A percentile compares a stretch with the other conserved stretches of the same genome.
These are phyloP conservation scores for Xanthoconium purpureum DNA, from an alignment of 768 basidiomycete species.

Conservation along the genomic window DNA sequence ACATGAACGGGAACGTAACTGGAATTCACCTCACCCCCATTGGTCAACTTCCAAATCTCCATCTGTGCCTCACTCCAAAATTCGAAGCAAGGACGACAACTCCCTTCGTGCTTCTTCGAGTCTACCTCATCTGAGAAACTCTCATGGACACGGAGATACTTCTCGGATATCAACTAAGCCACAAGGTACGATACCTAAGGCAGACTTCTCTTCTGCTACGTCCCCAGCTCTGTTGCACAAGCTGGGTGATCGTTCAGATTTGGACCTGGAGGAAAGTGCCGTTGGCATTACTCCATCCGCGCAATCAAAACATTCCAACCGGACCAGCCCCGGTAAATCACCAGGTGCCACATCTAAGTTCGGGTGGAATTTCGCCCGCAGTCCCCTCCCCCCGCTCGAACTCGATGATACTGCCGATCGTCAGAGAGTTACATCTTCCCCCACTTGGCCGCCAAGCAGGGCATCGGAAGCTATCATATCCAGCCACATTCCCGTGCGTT, in stretches of 20 bases:
- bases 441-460: slow-evolving; percentile 26
- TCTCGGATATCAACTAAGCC: slow-evolving; percentile 1
- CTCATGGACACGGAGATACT: slow-evolving; percentile 5
- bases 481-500: slow-evolving; percentile 47
- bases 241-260: slow-evolving; percentile 1
- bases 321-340: slow-evolving; percentile 11
- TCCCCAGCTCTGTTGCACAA: slow-evolving; percentile 1
- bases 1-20: slow-evolving; percentile 65
- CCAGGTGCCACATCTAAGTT: slow-evolving; percentile 30
- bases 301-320: neutral
- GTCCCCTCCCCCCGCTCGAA: slow-evolving; percentile 40
- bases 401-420: slow-evolving; percentile 26
- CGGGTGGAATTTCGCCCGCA: slow-evolving; percentile 41
- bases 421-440: slow-evolving; percentile 21
- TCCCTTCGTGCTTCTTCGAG: slow-evolving; percentile 22
- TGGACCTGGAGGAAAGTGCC: neutral
- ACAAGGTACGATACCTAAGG: slow-evolving; percentile 3
- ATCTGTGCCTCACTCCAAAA: slow-evolving; percentile 4
- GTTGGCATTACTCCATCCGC: neutral
- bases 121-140: slow-evolving; percentile 9
- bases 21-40: slow-evolving; percentile 63
- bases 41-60: slow-evolving; percentile 40
- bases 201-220: neutral
- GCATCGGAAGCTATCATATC: slow-evolving; percentile 20
- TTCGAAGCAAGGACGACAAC: neutral